Evolutionary conservation across 192 early-diverging fungal genomes (phyloP).

Genomic region (Backusella tarrabulga): DNA sequence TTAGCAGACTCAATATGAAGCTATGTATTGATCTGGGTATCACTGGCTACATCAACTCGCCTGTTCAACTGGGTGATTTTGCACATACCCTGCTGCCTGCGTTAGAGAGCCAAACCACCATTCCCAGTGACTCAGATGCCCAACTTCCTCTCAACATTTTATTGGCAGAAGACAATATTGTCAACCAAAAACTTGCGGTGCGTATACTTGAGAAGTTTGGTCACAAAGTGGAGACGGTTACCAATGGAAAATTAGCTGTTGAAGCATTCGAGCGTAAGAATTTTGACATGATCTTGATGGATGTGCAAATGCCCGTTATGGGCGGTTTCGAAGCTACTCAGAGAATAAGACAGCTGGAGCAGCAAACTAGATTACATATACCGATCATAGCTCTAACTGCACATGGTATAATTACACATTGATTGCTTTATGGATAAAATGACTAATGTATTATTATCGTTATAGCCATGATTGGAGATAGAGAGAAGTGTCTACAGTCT

Average conservation of each 20-base stretch:
- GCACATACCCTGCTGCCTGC: constrained; percentile 72
- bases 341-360: constrained; percentile 66
- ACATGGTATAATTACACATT: constrained; percentile 32
- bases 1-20: constrained; percentile 63
- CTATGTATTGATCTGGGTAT: constrained; percentile 69
- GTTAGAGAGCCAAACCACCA: constrained; percentile 61
- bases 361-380: constrained; percentile 45
- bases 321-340: constrained; percentile 86
- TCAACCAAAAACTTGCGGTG: constrained; percentile 83
- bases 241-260: constrained; percentile 79
- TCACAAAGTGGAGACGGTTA: constrained; percentile 73
- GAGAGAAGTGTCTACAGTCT: constrained; percentile 78
- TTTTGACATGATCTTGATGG: constrained; percentile 79
- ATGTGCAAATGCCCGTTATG: constrained; percentile 91
- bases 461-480: constrained; percentile 85
- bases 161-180: constrained; percentile 83
- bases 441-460: not conserved
- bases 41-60: constrained; percentile 68
- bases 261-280: constrained; percentile 61
- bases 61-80: constrained; percentile 57
- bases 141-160: constrained; percentile 71
- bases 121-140: constrained; percentile 61
- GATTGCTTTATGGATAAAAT: not conserved
- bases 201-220: constrained; percentile 74
- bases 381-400: constrained; percentile 87